A percentile compares a stretch with the other conserved stretches of the same genome.
These are phyloP conservation scores for Casaregolazyma suthepensis DNA, from an alignment of 1,139 yeast species.

Conservation along the genomic window DNA sequence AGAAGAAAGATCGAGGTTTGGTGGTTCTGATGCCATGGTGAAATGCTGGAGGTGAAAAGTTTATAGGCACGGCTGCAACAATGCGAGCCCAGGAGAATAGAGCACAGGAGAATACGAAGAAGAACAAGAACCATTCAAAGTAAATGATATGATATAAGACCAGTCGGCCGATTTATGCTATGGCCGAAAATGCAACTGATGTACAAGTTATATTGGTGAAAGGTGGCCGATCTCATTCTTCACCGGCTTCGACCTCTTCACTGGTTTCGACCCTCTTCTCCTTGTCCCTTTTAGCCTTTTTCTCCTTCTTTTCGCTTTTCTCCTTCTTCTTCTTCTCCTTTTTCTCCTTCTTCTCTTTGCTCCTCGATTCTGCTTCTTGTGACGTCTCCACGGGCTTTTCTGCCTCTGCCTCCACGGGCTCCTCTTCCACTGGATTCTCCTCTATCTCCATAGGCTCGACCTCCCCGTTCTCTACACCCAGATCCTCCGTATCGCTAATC, in stretches of 20 bases:
- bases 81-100: not conserved
- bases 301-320: constrained; percentile 1
- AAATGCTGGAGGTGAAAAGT: not conserved
- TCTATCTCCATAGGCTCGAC: not conserved
- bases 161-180: not conserved
- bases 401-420: constrained; percentile 2
- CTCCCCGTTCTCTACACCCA: not conserved
- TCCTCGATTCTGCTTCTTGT: not conserved
- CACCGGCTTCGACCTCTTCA: not conserved
- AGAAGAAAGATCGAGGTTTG: constrained; percentile 3
- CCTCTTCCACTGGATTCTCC: not conserved
- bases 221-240: not conserved
- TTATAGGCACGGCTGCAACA: not conserved
- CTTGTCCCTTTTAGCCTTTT: constrained; percentile 4
- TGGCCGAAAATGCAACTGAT: not conserved
- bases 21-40: not conserved
- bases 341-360: not conserved
- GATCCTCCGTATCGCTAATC: constrained; percentile 1
- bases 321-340: constrained; percentile 1
- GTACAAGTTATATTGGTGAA: not conserved
- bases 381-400: not conserved
- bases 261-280: not conserved
- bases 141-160: not conserved
- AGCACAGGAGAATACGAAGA: not conserved
- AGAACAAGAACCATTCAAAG: not conserved